phyloP scores from a whole-genome alignment of 306 rosid genomes.

The Fagus crenata region DNA sequence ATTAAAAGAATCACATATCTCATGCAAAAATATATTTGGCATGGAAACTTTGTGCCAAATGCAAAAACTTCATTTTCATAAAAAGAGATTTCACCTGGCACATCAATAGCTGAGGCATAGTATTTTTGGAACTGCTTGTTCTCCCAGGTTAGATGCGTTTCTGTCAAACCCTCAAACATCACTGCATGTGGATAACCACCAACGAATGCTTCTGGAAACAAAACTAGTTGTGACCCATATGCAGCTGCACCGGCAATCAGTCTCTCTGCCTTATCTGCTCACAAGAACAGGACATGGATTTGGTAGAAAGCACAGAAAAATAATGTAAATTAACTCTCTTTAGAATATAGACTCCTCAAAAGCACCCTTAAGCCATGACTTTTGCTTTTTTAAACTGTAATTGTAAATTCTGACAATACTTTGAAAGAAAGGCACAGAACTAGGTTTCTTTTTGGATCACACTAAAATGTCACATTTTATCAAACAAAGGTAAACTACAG shows the following conservation, averaged over 20 bases:
- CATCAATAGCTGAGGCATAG: constrained; percentile 70
- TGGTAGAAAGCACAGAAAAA: constrained; percentile 6
- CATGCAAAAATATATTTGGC: background rate
- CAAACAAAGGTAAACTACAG: background rate
- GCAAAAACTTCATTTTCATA: background rate
- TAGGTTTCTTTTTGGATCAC: background rate
- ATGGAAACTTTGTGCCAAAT: background rate
- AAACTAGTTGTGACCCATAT: constrained; percentile 79
- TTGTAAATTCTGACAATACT: background rate
- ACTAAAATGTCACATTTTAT: background rate
- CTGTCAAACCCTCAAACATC: constrained; percentile 62
- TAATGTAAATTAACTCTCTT: background rate
- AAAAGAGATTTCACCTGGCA: constrained; percentile 5
- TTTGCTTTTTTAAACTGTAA: background rate
- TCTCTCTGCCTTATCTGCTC: constrained; percentile 85
- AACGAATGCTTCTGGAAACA: constrained; percentile 93
- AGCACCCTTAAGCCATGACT: background rate
- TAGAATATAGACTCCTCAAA: background rate
- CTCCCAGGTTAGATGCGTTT: constrained; percentile 51
- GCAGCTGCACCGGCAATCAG: constrained; percentile 85
- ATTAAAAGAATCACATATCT: background rate
- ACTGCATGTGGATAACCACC: constrained; percentile 86
- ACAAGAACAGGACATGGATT: constrained; percentile 6
- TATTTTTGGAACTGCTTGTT: constrained; percentile 84
- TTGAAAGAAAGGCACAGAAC: background rate